Evolutionary conservation across 2,329 filamentous ascomycete species (phyloP).

Genomic region (Cladobotryum protrusum): DNA sequence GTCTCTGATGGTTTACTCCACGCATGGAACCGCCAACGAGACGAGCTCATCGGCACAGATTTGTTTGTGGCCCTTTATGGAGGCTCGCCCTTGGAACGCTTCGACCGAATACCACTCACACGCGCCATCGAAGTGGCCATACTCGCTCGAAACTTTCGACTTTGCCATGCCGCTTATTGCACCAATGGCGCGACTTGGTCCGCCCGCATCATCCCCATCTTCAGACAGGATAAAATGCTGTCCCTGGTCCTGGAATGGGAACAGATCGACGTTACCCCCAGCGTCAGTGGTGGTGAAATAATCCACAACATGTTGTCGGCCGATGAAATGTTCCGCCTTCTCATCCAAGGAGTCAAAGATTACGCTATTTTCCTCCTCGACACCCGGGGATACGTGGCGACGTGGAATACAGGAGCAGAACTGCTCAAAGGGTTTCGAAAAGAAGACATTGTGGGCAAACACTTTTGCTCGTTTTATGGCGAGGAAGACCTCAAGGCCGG

Average conservation of each 20-base stretch:
- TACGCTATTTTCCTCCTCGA: slow-evolving; percentile 60
- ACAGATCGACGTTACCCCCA: slow-evolving; percentile 13
- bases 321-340: slow-evolving; percentile 52
- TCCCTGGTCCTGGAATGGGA: slow-evolving; percentile 29
- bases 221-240: slow-evolving; percentile 22
- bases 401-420: slow-evolving; percentile 52
- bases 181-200: slow-evolving; percentile 19
- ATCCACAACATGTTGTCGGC: slow-evolving; percentile 29
- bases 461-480: slow-evolving; percentile 53
- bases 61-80: slow-evolving; percentile 23
- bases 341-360: slow-evolving; percentile 55
- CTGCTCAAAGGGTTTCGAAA: slow-evolving; percentile 49
- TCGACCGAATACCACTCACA: slow-evolving; percentile 21
- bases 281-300: slow-evolving; percentile 14
- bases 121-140: slow-evolving; percentile 25
- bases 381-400: slow-evolving; percentile 46
- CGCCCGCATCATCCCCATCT: slow-evolving; percentile 27
- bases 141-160: slow-evolving; percentile 19
- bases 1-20: slow-evolving; percentile 24
- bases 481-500: slow-evolving; percentile 40
- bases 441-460: slow-evolving; percentile 50
- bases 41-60: slow-evolving; percentile 22
- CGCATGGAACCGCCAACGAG: slow-evolving; percentile 20
- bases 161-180: slow-evolving; percentile 17
- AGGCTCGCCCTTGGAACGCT: slow-evolving; percentile 19